Evolutionary conservation across 768 basidiomycete species (phyloP).

Genomic region (Lactarius vividus): DNA sequence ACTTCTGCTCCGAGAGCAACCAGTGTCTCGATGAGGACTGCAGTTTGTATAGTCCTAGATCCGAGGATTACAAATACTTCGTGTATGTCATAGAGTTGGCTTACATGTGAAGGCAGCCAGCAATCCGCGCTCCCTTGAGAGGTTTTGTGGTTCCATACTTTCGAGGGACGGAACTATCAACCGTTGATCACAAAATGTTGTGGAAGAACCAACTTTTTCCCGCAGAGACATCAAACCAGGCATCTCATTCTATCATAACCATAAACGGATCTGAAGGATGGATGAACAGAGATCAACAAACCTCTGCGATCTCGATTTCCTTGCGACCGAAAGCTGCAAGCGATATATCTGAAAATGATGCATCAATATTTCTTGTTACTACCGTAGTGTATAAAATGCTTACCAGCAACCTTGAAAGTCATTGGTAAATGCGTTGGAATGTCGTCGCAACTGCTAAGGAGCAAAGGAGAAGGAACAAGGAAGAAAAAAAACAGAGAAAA

Average conservation of each 20-base stretch:
- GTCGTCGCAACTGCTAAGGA: slow-evolving; percentile 18
- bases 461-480: slow-evolving; percentile 32
- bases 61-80: slow-evolving; percentile 14
- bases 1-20: slow-evolving; percentile 95
- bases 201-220: slow-evolving; percentile 58
- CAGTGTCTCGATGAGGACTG: slow-evolving; percentile 97
- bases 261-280: slow-evolving; percentile 18
- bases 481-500: slow-evolving; percentile 27
- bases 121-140: slow-evolving; percentile 91
- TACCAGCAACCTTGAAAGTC: slow-evolving; percentile 91
- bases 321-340: slow-evolving; percentile 99
- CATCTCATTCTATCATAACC: slow-evolving; percentile 72
- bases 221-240: slow-evolving; percentile 94
- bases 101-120: slow-evolving; percentile 97
- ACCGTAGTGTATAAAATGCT: slow-evolving; percentile 24
- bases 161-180: slow-evolving; percentile 29
- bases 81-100: slow-evolving; percentile 27
- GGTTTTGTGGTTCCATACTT: slow-evolving; percentile 82
- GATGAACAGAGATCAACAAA: slow-evolving; percentile 38
- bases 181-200: slow-evolving; percentile 12
- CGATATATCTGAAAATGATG: slow-evolving; percentile 64
- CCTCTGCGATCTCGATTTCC: slow-evolving; percentile 99
- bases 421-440: slow-evolving; percentile 39
- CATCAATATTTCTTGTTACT: slow-evolving; percentile 17
- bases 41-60: slow-evolving; percentile 94